Base-by-base conservation (phyloP, 2,329 filamentous ascomycete genomes). In the Colletotrichum camelliae region DNA sequence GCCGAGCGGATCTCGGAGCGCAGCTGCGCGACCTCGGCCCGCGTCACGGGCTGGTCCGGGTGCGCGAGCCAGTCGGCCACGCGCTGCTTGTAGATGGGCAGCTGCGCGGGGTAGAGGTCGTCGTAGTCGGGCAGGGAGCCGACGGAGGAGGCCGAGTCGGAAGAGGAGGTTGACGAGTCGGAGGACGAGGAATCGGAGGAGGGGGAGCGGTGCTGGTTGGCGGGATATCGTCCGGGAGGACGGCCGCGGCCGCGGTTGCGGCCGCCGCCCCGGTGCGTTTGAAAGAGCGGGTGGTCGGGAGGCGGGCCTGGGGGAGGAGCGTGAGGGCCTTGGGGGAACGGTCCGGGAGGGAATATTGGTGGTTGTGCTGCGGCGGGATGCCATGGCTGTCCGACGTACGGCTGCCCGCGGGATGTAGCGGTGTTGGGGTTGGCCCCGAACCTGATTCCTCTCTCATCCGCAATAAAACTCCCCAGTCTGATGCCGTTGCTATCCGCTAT, bases 61-160 rank as follows among this genome's bases (percentile, higher is more conserved):
- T 87, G 84, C 10, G 85, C 81, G 2, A 90, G 85, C 89, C 90
- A 92, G 9, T 84, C 81, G 27, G 84, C 78, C 18, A 93, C 83
- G 5, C 85, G 85, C 15, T 84, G 80, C 61, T 85, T 85, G 16
- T 87, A 86, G 1, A 87, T 75, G 2, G 88, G 86, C 2, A 92
- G 83, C 80, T 91, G 89, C 21, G 83, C 79, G 68, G 88, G 87
- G 15, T 81, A 81, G 3, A 92, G 83, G 57, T 89, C 86, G 72
- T 91, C 88, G 79, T 88, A 88, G 69, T 89, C 86, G 0, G 90
- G 89, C 1, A 92, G 87, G 3, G 89, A 91, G 43, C 87, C 89
- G 70, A 91, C 82, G 3, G 88, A 89, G 1, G 82, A 81, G 29
- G 15, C 77, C 13, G 84, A 86, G 5, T 78, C 81, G 2, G 84